Conservation (phyloP, 106 monocot genomes). For the Allium fistulosum region DNA sequence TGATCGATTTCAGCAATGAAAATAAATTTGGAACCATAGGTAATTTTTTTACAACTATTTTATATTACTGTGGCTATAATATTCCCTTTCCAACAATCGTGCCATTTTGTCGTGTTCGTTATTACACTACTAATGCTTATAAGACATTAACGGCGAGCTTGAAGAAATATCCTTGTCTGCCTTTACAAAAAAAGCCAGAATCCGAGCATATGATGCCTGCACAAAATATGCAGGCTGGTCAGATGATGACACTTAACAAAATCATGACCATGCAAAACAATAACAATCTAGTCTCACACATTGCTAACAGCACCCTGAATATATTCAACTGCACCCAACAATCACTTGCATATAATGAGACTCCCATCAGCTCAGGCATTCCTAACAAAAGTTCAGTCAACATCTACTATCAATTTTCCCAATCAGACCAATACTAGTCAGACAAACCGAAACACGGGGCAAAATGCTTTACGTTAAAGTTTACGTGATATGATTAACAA, state of each 20-base stretch:
- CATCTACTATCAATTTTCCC: constrained; percentile 1
- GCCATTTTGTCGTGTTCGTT: neutral
- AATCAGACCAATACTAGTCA: constrained; percentile 12
- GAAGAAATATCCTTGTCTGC: constrained; percentile 41
- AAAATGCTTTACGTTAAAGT: constrained; percentile 48
- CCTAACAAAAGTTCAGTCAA: constrained; percentile 3
- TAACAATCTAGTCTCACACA: neutral
- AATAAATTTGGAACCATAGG: constrained; percentile 58
- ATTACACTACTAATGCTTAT: neutral
- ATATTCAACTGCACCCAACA: constrained; percentile 1
- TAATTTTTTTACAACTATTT: constrained; percentile 8
- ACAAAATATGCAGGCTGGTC: constrained; percentile 4
- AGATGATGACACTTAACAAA: constrained; percentile 22
- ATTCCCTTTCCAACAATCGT: neutral
- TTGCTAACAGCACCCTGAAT: constrained; percentile 4
- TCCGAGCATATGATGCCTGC: constrained; percentile 11
- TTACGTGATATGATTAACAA: constrained; percentile 52
- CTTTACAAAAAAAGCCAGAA: constrained; percentile 24
- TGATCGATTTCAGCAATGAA: constrained; percentile 51
- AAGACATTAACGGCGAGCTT: constrained; percentile 35
- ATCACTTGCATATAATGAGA: constrained; percentile 14
- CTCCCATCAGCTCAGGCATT: constrained; percentile 3
- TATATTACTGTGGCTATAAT: neutral
- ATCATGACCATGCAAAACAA: constrained; percentile 12
- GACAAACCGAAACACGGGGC: constrained; percentile 33